Percentiles rank a stretch among this genome's conserved stretches.
These are phyloP conservation scores for Tetracladium setigerum DNA, from an alignment of 495 filamentous ascomycete species.

Conservation along the genomic window DNA sequence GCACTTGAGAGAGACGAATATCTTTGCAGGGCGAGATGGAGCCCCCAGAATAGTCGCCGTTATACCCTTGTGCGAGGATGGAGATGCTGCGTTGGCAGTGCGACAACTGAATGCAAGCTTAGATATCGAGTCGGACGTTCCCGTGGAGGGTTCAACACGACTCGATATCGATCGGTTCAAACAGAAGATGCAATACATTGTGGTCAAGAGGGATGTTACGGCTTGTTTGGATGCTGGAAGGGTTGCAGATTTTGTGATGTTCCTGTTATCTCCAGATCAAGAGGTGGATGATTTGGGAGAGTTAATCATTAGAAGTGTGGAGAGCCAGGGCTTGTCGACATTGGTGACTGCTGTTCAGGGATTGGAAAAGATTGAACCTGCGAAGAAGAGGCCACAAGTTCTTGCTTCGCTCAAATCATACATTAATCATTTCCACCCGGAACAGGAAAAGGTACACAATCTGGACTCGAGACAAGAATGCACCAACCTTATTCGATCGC, in stretches of 20 bases:
- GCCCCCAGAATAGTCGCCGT: slow-evolving; percentile 90
- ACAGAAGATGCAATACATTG: slow-evolving; percentile 81
- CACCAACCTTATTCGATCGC: slow-evolving; percentile 76
- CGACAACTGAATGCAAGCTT: slow-evolving; percentile 65
- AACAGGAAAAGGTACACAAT: slow-evolving; percentile 78
- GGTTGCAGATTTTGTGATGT: slow-evolving; percentile 80
- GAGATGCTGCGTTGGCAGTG: slow-evolving; percentile 60
- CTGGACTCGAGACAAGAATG: slow-evolving; percentile 83
- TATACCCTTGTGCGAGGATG: slow-evolving; percentile 69
- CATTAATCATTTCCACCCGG: slow-evolving; percentile 87
- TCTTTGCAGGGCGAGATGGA: slow-evolving; percentile 78
- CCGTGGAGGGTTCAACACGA: slow-evolving; percentile 46
- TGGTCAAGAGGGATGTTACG: slow-evolving; percentile 61
- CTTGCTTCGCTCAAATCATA: slow-evolving; percentile 77
- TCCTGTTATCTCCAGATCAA: slow-evolving; percentile 70
- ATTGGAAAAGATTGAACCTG: slow-evolving; percentile 65
- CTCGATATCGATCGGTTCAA: slow-evolving; percentile 83
- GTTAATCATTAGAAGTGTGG: slow-evolving; percentile 72
- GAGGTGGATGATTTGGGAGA: slow-evolving; percentile 82
- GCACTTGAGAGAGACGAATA: slow-evolving; percentile 60
- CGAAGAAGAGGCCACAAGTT: slow-evolving; percentile 69
- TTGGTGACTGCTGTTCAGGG: slow-evolving; percentile 72
- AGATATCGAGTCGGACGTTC: slow-evolving; percentile 64
- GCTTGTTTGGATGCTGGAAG: slow-evolving; percentile 77
- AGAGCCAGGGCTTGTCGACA: slow-evolving; percentile 89